Base-by-base conservation (phyloP, 495 filamentous ascomycete species). In the Tuber borchii region DNA sequence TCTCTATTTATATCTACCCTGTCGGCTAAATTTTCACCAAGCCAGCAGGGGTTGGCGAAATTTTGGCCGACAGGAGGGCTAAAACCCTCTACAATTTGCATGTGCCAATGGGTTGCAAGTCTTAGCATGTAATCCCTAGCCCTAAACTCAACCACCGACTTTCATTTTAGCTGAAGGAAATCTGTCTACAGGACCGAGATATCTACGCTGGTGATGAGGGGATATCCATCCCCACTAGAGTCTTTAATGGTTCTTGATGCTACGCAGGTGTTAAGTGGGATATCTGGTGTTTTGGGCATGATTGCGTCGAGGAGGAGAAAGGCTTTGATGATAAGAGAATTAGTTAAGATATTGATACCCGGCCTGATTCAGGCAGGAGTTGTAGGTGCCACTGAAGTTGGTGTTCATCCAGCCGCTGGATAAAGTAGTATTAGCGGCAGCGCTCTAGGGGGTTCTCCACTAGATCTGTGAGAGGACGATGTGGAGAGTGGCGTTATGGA, bases 321-420 rank as follows among this genome's bases (percentile, higher is more conserved):
- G 82, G 93, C 91, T 3, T 88, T 97, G 79, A 88, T 97, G 3
- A 86, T 97, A 75, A 90, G 91, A 77, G 94, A 97, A 80, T 87
- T 97, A 72, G 86, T 98, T 12, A 88, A 89, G n/a, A 89, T 92
- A 44, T 86, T 97, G 74, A 91, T 95, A 73, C 91, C 91, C 74
- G 93, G 91, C 1, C 86, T 99, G 43, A 91, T 97, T n/a, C 92
- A 97, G 83, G 96, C 96, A 22, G 87, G 95, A 56, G 97, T 96
- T 73, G 87, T 93, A 73, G 93, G 94, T 45, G 96, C 95, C 72
- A 95, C 96, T 31, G 95, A 97, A 79, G 91, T 95, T 74, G 95
- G 96, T 7, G 91, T 99, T 69, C 95, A 98, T 84, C 96, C 96
- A 69, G 94, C 93, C 40, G 93, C 95, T 39, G 93, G 92, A 1